Conservation (phyloP, 352 stramenopile genomes). For the Phytophthora ramorum region DNA sequence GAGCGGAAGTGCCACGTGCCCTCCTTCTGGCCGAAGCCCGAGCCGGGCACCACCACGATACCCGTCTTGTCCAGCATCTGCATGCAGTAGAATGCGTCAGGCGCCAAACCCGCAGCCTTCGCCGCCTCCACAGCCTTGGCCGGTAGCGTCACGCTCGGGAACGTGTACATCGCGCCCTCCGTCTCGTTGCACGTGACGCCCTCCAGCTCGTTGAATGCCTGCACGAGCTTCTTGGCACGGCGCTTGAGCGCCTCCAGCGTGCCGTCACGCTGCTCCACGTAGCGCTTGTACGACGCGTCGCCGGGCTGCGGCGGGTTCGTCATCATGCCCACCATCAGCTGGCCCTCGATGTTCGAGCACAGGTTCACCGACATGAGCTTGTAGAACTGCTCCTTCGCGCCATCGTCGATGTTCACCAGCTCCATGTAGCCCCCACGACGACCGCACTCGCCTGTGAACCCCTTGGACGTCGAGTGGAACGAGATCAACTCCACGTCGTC, state of each 20-base stretch:
- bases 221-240: conserved; percentile 92
- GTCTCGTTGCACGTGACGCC: conserved; percentile 97
- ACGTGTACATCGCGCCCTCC: conserved; percentile 99
- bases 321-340: conserved; percentile 99
- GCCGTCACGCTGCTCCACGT: conserved; percentile 90
- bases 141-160: conserved; percentile 95
- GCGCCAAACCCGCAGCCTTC: conserved; percentile 70
- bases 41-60: conserved; percentile 98
- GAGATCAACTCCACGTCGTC: conserved; percentile 97
- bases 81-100: conserved; percentile 98
- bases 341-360: conserved; percentile 97
- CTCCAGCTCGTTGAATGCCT: conserved; percentile 95
- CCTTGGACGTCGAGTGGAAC: conserved; percentile 99
- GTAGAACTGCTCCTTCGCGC: conserved; percentile 97
- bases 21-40: conserved; percentile 96
- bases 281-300: conserved; percentile 90
- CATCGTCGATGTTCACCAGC: conserved; percentile 93
- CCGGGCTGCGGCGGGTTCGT: conserved; percentile 94
- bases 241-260: conserved; percentile 96
- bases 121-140: conserved; percentile 87
- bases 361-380: conserved; percentile 98
- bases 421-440: conserved; percentile 97
- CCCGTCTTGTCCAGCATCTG: conserved; percentile 96
- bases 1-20: conserved; percentile 98
- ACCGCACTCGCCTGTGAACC: conserved; percentile 99